Base-by-base conservation (phyloP, 2,329 filamentous ascomycete genomes). In the Aspergillus novoparasiticus region DNA sequence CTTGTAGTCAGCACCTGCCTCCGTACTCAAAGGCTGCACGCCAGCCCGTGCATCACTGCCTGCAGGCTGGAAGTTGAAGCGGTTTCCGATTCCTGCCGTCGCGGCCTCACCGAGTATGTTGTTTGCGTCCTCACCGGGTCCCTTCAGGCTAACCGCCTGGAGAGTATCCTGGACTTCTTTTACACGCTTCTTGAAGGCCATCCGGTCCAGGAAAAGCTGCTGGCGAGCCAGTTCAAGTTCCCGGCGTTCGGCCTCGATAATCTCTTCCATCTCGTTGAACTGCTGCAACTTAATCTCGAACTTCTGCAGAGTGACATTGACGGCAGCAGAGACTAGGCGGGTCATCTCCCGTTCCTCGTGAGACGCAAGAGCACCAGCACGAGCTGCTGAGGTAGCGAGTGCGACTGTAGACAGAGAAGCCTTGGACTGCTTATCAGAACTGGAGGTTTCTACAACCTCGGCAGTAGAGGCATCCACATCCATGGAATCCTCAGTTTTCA, bases 261-360 rank as follows among this genome's bases (percentile, higher is more conserved):
- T 90, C 21, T 91, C 86, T 79, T 99, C 95, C 86, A 99, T 94
- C 78, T 99, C 95, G 72, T 92, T 90, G 80, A 99, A 99, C 77
- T 98, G 96, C 73, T 93, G 90, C 64, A 99, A 85, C 81, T 99
- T 99, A 71, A 98, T 83, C 79, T 98, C 93, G 66, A 98, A 89
- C 80, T 99, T 99, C 75, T 97, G 90, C 39, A 98, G 84, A n/a
- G 92, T 94, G 14, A 96, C 85, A 75, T 99, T 99, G 58, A 97
- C 92, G 0, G 93, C 93, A 6, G 93, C 91, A 2, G 93, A 94
- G 11, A 99, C 92, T 54, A 98, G 87, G 19, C 93, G 91, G 23
- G 94, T 96, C 87, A 98, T 95, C 79, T 97, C 93, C 62, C 96
- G 91, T 79, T 99, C 95, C 78, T 98, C 94, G 71, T 98, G 93